Base-by-base conservation (phyloP, 148 eudicot genomes). In the Rhododendron molle region DNA sequence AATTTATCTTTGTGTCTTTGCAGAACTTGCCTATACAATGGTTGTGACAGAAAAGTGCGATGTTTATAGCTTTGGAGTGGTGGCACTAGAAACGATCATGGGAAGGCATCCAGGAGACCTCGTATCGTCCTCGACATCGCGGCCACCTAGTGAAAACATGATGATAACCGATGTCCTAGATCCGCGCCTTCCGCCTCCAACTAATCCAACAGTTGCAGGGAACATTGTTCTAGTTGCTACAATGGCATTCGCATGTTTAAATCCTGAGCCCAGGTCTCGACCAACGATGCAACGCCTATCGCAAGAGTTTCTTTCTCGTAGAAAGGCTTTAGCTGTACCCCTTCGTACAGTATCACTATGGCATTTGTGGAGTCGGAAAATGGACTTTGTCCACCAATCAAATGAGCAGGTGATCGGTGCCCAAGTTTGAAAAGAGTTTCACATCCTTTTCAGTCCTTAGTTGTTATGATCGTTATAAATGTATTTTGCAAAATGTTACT, bases 51-150 rank as follows among this genome's bases (percentile, higher is more conserved):
- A 38, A 34, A 81, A 58, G 11, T 34, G 83, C 3, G 73, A 60
- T 38, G 49, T 36, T 36, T 32, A 38, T 67, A 85, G 87, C 15
- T 84, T 87, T 32, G 89, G 87, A 2, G 85, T 80, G 15, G 74
- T 80, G 30, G 82, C 82, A 47, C 21, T 79, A 7, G 82, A 79
- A 49, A 49, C 40, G 0, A 26, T 79, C 12, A 26, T 49, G 82
- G 82, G 82, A 47, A 28, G 69, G 52, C 88, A 86, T 77, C 88
- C 85, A 40, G 0, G 44, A 40, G 44, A 40, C 44, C 44, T 9
- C 0, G 0, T 6, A 40, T 40, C 7, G 7, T 40, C 44, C 7
- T 0, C 6, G 44, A 40, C 0, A 0, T 13, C 16, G 2, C n/a
- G n/a, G n/a, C 54, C 54, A 13, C 54, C 3, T 50, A 3, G 0